Evolutionary conservation across 1,284 basidiomycete species (phyloP), one percentile per base, ranked within the genome.

Genomic region (Moniliophthora roreri): DNA sequence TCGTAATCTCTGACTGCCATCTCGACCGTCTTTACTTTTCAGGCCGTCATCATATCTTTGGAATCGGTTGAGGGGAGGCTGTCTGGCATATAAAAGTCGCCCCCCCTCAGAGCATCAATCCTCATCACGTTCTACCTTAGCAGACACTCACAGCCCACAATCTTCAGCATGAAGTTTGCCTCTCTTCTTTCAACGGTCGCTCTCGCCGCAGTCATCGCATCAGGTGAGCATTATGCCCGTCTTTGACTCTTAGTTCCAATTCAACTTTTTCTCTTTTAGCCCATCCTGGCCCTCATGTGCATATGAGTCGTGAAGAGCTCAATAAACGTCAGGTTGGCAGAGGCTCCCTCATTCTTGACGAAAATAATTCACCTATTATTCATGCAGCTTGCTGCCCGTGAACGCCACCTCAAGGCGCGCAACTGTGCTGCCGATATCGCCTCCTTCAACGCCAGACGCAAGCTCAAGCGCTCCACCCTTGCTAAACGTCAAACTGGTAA

Each of bases 401-500:
- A 54, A 21, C 50, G 54, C 23, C 58, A 60, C 41, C 48, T 61
- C 26, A 53, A 58, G 18, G 61, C 62, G 21, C 60, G 64, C 15
- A 58, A 57, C 32, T 64, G 64, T 37, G 51, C 56, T 10, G 45
- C 55, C 8, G 56, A 56, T 23, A 64, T 65, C 48, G 56, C 53
- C 16, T 59, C 51, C 7, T 61, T 59, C 41, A 58, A 63, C 34
- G 47, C 34, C 13, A 50, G 53, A 40, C 60, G 63, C 10, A 61
- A 58, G 39, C 52, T 42, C 35, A 63, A 62, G 45, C 51, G 64
- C 28, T 48, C 52, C 5, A 32, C 60, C n/a, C 26, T 48, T 16
- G 6, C 46, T 11, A 49, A 37, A n/a, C 32, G 51, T 42, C 55
- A 57, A 11, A 32, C 28, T 11, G 11, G 11, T 6, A 32, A 32